phyloP scores from a whole-genome alignment of 805 yeast genomes.

The Schwanniomyces yamadae region DNA sequence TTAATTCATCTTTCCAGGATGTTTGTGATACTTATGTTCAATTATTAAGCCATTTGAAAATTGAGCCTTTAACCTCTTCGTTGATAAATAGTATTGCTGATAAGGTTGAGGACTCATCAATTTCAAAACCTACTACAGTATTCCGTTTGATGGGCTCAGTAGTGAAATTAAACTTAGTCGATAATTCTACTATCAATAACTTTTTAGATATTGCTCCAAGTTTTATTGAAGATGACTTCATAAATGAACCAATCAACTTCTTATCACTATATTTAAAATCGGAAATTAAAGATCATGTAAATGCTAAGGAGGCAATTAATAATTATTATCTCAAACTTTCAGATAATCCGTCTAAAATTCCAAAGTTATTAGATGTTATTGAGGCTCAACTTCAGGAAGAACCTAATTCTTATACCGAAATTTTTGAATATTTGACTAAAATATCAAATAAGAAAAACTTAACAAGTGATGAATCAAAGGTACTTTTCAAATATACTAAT shows the following conservation, averaged over 20 bases:
- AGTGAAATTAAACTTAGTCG: conserved; percentile 1
- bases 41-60: conserved; percentile 2
- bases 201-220: conserved; percentile 19
- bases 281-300: conserved; percentile 12
- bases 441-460: conserved; percentile 25
- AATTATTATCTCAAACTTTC: conserved; percentile 31
- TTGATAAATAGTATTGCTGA: conserved; percentile 9
- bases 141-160: conserved; percentile 9
- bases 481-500: conserved; percentile 19
- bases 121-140: conserved; percentile 6
- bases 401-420: conserved; percentile 16
- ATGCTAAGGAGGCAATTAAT: conserved; percentile 29
- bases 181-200: conserved; percentile 2
- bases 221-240: conserved; percentile 25
- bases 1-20: conserved; percentile 8
- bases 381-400: conserved; percentile 13
- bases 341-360: conserved; percentile 12
- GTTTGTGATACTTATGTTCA: conserved; percentile 12
- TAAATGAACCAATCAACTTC: conserved; percentile 20
- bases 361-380: conserved; percentile 3
- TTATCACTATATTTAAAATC: conserved; percentile 21
- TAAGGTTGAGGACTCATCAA: conserved; percentile 7
- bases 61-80: not conserved
- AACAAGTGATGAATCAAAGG: conserved; percentile 17
- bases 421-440: conserved; percentile 28